These are phyloP conservation scores for Trapa bicornis DNA, from an alignment of 345 rosid genomes.

Conservation along the genomic window DNA sequence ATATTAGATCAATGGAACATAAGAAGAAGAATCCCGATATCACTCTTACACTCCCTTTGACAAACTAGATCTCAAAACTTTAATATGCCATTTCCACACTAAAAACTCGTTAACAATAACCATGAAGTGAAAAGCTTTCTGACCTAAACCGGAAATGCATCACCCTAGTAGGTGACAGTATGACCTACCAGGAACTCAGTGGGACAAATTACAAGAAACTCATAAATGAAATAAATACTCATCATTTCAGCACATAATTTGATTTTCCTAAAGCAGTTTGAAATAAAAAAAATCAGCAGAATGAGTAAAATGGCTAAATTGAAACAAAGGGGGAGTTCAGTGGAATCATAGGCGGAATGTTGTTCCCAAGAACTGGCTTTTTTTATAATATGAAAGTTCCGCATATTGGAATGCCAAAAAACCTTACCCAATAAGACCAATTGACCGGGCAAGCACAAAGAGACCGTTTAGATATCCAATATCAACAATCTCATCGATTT, in stretches of 20 bases:
- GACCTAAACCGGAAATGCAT: background rate
- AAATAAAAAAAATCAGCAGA: no score
- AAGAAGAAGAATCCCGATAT: background rate
- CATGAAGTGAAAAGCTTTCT: background rate
- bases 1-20: background rate
- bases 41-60: background rate
- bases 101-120: background rate
- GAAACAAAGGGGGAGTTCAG: no score
- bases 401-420: background rate
- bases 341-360: background rate
- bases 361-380: background rate
- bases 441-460: slow-evolving; percentile 77
- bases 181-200: background rate
- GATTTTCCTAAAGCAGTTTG: no score
- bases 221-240: background rate
- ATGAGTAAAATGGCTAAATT: no score
- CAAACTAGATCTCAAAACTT: background rate
- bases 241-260: background rate
- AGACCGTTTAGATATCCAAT: slow-evolving; percentile 91
- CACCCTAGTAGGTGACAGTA: background rate
- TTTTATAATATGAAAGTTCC: background rate
- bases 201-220: background rate
- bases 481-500: slow-evolving; percentile 79
- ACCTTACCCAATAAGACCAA: slow-evolving; percentile 75
- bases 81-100: background rate